Evolutionary conservation across 2,329 filamentous ascomycete genomes (phyloP).

Genomic region (Rhexocercosporidium sp.): DNA sequence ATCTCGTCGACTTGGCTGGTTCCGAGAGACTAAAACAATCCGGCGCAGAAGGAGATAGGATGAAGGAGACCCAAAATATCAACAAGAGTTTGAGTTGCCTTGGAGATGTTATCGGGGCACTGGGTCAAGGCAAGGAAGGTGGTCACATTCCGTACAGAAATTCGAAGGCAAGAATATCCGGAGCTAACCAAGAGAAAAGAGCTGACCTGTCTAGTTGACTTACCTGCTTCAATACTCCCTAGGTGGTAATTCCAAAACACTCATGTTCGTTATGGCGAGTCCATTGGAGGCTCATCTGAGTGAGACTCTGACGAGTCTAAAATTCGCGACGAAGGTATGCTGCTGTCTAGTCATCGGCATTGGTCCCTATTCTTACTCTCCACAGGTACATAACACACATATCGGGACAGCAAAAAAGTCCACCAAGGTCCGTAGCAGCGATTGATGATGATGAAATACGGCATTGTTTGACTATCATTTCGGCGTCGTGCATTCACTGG

Average conservation of each 20-base stretch:
- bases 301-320: slow-evolving; percentile 92
- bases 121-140: slow-evolving; percentile 80
- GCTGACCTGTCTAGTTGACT: slow-evolving; percentile 64
- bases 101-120: slow-evolving; percentile 90
- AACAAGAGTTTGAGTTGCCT: slow-evolving; percentile 93
- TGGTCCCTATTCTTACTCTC: slow-evolving; percentile 24
- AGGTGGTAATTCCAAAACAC: slow-evolving; percentile 93
- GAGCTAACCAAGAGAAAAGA: background rate
- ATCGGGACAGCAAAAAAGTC: slow-evolving; percentile 86
- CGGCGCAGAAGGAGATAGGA: slow-evolving; percentile 81
- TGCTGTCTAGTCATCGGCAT: background rate
- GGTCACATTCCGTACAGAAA: slow-evolving; percentile 93
- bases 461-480: slow-evolving; percentile 25
- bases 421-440: slow-evolving; percentile 56
- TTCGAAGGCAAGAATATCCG: slow-evolving; percentile 71
- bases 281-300: slow-evolving; percentile 88
- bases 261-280: slow-evolving; percentile 99
- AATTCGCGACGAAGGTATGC: slow-evolving; percentile 90
- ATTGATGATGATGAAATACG: slow-evolving; percentile 13
- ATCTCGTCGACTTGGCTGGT: slow-evolving; percentile 93
- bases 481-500: slow-evolving; percentile 22
- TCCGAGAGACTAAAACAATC: slow-evolving; percentile 90
- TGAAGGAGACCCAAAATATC: slow-evolving; percentile 96
- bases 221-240: slow-evolving; percentile 94
- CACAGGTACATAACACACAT: slow-evolving; percentile 82